Evolutionary conservation across 1,284 basidiomycete genomes (phyloP).

Genomic region (Trichosporon faecale): DNA sequence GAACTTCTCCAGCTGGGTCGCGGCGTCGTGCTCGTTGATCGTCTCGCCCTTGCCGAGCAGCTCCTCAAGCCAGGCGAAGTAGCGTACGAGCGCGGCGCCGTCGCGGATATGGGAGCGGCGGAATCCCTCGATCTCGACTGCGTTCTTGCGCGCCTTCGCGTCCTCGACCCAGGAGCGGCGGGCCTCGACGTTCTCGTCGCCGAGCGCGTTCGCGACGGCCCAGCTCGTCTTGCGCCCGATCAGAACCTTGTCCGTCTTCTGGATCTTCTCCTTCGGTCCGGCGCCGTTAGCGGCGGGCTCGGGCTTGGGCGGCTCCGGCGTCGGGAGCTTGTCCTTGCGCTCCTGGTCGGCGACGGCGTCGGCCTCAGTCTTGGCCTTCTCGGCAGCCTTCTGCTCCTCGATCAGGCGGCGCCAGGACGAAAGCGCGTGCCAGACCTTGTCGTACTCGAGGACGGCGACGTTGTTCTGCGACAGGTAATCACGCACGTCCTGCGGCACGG

Average conservation of each 20-base stretch:
- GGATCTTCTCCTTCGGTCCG: slow-evolving; percentile 32
- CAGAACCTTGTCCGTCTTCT: slow-evolving; percentile 50
- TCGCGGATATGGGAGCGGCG: slow-evolving; percentile 84
- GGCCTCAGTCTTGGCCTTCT: slow-evolving; percentile 13
- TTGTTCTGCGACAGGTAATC: slow-evolving; percentile 60
- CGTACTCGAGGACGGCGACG: slow-evolving; percentile 71
- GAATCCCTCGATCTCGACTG: slow-evolving; percentile 81
- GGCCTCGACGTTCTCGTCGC: slow-evolving; percentile 63
- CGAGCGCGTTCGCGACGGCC: slow-evolving; percentile 72
- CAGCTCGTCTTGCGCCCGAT: slow-evolving; percentile 71
- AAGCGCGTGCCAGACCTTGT: slow-evolving; percentile 58
- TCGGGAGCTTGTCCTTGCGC: slow-evolving; percentile 7
- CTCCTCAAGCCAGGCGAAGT: slow-evolving; percentile 94
- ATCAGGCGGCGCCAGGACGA: slow-evolving; percentile 30
- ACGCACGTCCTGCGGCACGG: slow-evolving; percentile 62
- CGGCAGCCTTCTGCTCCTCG: slow-evolving; percentile 19
- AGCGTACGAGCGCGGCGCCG: slow-evolving; percentile 76
- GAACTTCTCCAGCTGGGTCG: slow-evolving; percentile 72
- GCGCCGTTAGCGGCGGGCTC: background rate
- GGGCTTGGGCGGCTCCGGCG: slow-evolving; percentile 16
- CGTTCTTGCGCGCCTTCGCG: slow-evolving; percentile 87
- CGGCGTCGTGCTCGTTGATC: slow-evolving; percentile 76
- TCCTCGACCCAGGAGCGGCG: slow-evolving; percentile 71
- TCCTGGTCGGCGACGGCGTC: slow-evolving; percentile 14
- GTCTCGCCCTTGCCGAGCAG: slow-evolving; percentile 64